Evolutionary conservation across 495 filamentous ascomycete genomes (phyloP).

Genomic region (Penicillium paxilli): DNA sequence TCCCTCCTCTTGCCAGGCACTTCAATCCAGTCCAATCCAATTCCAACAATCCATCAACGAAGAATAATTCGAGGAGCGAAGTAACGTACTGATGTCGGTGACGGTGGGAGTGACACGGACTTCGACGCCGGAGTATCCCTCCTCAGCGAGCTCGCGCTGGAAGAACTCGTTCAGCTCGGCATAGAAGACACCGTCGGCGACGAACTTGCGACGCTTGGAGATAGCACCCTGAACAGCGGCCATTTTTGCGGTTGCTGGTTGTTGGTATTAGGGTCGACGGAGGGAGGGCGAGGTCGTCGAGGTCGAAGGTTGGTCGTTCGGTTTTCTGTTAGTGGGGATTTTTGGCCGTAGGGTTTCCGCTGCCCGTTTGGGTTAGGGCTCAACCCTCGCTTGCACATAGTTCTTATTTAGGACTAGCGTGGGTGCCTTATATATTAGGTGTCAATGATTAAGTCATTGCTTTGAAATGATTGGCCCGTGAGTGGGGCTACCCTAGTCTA

Average conservation of each 20-base stretch:
- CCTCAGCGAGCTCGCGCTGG: conserved; percentile 99
- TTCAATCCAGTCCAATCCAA: conserved; percentile 14
- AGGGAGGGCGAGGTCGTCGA: conserved; percentile 36
- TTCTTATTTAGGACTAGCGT: conserved; percentile 20
- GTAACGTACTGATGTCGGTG: conserved; percentile 87
- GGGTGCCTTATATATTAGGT: background rate
- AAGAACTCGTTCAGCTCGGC: conserved; percentile 99
- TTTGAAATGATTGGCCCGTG: no score
- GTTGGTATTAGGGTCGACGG: conserved; percentile 40
- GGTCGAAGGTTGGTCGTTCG: conserved; percentile 32
- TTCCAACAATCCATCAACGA: conserved; percentile 10
- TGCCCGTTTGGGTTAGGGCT: conserved; percentile 42
- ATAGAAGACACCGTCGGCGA: conserved; percentile 99
- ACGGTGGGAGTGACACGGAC: conserved; percentile 99
- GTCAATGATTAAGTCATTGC: conserved; percentile 3
- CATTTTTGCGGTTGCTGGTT: conserved; percentile 56
- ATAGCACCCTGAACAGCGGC: conserved; percentile 68
- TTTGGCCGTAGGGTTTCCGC: conserved; percentile 40
- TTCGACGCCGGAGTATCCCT: conserved; percentile 99
- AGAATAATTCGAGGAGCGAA: conserved; percentile 20
- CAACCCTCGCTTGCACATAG: conserved; percentile 44
- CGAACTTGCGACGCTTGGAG: conserved; percentile 99
- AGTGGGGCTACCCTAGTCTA: no score
- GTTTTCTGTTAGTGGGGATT: conserved; percentile 48
- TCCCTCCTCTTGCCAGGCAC: conserved; percentile 13